Conservation (phyloP, 495 filamentous ascomycete genomes). For the Lasiosphaeris hirsuta region DNA sequence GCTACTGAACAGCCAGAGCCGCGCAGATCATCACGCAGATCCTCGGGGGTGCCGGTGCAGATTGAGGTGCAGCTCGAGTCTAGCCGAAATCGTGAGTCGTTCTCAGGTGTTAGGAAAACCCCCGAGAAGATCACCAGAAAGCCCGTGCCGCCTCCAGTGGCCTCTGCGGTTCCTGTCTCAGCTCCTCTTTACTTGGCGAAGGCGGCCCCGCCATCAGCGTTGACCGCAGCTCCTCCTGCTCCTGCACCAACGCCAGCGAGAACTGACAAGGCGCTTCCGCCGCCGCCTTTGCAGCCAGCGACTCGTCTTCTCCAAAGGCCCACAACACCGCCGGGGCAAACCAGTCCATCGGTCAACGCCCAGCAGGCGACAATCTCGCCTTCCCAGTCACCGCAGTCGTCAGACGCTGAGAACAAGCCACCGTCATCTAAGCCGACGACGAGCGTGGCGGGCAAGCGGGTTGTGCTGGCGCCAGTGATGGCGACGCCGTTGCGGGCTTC, state of each 20-base stretch:
- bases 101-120: conserved; percentile 11
- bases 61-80: conserved; percentile 15
- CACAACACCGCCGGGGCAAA: conserved; percentile 32
- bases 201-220: background rate
- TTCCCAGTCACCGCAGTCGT: conserved; percentile 67
- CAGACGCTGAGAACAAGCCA: conserved; percentile 76
- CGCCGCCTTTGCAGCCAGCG: conserved; percentile 25
- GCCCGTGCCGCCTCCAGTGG: conserved; percentile 6
- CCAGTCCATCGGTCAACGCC: conserved; percentile 29
- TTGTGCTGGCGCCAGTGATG: conserved; percentile 49
- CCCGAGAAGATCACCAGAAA: conserved; percentile 15
- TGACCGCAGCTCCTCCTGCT: conserved; percentile 1
- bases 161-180: background rate
- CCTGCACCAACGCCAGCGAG: conserved; percentile 16
- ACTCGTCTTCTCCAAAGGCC: conserved; percentile 24
- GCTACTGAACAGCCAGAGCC: conserved; percentile 15
- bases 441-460: conserved; percentile 31
- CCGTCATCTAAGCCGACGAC: conserved; percentile 58
- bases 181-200: background rate
- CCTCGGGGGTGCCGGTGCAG: conserved; percentile 4
- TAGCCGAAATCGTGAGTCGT: conserved; percentile 7
- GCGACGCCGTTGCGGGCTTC: conserved; percentile 56
- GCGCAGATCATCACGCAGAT: conserved; percentile 11
- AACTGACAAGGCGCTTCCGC: conserved; percentile 30
- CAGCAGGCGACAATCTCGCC: conserved; percentile 45